Evolutionary conservation across 306 rosid species (phyloP).

Genomic region (Abrus pulchellus): DNA sequence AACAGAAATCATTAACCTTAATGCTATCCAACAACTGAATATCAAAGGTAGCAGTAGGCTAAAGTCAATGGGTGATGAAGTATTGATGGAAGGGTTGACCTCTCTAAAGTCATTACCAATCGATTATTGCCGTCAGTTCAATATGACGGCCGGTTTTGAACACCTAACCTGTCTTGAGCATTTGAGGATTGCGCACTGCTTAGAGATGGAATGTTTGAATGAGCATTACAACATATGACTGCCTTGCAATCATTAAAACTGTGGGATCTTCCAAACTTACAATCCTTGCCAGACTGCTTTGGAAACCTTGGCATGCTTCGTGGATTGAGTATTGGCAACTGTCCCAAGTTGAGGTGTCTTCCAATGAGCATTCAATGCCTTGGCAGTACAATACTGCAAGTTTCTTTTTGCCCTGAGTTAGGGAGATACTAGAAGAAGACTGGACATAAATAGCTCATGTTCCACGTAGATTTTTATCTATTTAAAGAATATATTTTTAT

Average conservation of each 20-base stretch:
- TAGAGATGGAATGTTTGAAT: slow-evolving; percentile 15
- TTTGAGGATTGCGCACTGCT: neutral
- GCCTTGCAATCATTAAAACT: neutral
- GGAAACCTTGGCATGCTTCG: slow-evolving; percentile 32
- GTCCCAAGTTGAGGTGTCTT: slow-evolving; percentile 30
- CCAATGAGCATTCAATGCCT: slow-evolving; percentile 22
- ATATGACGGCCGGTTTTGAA: neutral
- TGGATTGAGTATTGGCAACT: neutral
- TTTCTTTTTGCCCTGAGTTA: neutral
- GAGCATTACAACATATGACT: slow-evolving; percentile 41
- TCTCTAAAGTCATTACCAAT: neutral
- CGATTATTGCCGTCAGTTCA: rapidly evolving
- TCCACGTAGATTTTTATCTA: too few species aligned
- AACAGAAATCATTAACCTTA: neutral
- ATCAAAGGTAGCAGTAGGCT: neutral
- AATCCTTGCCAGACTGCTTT: slow-evolving; percentile 37
- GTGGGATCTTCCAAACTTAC: slow-evolving; percentile 5
- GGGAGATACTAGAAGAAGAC: slow-evolving; percentile 20
- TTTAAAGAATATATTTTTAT: too few species aligned
- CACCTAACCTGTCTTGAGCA: slow-evolving; percentile 25
- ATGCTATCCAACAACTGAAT: neutral
- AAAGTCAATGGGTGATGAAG: slow-evolving; percentile 7
- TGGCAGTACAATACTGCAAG: neutral
- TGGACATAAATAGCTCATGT: slow-evolving; percentile 39
- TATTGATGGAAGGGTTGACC: neutral